Base-by-base conservation (phyloP, 495 filamentous ascomycete species). In the Neurospora sp. region DNA sequence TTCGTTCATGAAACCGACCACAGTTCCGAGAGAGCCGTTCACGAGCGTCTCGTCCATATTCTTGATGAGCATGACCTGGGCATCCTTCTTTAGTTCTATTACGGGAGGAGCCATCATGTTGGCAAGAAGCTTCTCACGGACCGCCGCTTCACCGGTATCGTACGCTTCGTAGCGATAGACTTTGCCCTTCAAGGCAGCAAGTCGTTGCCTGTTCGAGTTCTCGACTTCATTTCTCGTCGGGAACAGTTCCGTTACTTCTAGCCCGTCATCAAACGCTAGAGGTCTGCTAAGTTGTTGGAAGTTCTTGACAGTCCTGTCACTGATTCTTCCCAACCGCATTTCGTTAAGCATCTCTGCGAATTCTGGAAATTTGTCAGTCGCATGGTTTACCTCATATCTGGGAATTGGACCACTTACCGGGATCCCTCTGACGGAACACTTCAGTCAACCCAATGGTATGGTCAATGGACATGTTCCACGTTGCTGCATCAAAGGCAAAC, bases 31-130 rank as follows among this genome's bases (percentile, higher is more conserved):
- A 0, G 96, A 96, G 5, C 96, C 96, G 75, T 99, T 99, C 72
- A 98, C 96, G 3, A 98, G 88, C 0, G 86, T 88, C 3, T 97
- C 95, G 80, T 99, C 96, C 84, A 97, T 90, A 78, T 99, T 99
- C 79, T 99, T 99, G 86, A 98, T 97, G n/a, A 99, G 83, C 96
- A 99, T 98, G 38, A 99, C 96, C 78, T 98, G 96, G 0, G 94
- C 91, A 20, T 93, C 93, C 76, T 95, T 92, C 81, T 97, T 98
- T 59, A 99, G 84, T 66, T 90, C 87, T 20, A 98, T 88, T 1
- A 77, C 74, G 39, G 86, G 86, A 5, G 96, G 94, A 0, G 94
- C 95, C 93, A 99, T 98, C 89, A 96, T 97, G 79, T 93, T 96
- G 3, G 87, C 76, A 0, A 99, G 85, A 1, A 98, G 82, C 79